Evolutionary conservation across 1,284 basidiomycete species (phyloP).

Genomic region (Wallemia mellicola): DNA sequence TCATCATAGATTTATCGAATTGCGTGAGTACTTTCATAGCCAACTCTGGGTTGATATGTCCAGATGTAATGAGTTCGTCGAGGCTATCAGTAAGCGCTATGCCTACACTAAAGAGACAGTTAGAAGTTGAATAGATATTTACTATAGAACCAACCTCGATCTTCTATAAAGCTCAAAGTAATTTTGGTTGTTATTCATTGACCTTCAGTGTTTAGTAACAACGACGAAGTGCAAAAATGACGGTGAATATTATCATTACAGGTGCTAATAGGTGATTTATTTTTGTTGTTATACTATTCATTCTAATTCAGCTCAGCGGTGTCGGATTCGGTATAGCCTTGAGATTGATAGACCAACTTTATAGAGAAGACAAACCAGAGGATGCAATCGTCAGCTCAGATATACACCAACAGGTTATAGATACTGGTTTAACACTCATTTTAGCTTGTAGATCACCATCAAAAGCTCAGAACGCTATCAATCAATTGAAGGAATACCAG

Average conservation of each 20-base stretch:
- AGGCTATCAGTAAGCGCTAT: constrained; percentile 95
- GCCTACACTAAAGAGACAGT: constrained; percentile 35
- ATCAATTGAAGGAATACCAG: constrained; percentile 19
- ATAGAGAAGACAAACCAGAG: constrained; percentile 18
- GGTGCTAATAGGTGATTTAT: constrained; percentile 41
- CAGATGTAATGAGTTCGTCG: constrained; percentile 90
- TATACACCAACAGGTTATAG: constrained; percentile 2
- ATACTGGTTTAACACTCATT: constrained; percentile 20
- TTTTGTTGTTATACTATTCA: too few species aligned
- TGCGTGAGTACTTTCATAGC: constrained; percentile 66
- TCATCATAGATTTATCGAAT: constrained; percentile 84
- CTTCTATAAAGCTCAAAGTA: not conserved
- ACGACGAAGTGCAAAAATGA: too few species aligned
- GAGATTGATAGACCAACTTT: constrained; percentile 40
- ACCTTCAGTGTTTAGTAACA: too few species aligned
- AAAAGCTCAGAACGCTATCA: constrained; percentile 31
- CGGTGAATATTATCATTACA: constrained; percentile 33
- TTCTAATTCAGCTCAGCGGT: too few species aligned
- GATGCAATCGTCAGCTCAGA: constrained; percentile 20
- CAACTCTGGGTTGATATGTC: constrained; percentile 83
- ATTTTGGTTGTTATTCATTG: not conserved
- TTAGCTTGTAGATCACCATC: constrained; percentile 44
- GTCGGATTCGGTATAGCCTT: constrained; percentile 60
- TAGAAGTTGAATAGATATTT: not conserved
- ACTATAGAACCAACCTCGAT: not conserved